Evolutionary conservation across 768 basidiomycete genomes (phyloP).

Genomic region (Amanita muscaria): DNA sequence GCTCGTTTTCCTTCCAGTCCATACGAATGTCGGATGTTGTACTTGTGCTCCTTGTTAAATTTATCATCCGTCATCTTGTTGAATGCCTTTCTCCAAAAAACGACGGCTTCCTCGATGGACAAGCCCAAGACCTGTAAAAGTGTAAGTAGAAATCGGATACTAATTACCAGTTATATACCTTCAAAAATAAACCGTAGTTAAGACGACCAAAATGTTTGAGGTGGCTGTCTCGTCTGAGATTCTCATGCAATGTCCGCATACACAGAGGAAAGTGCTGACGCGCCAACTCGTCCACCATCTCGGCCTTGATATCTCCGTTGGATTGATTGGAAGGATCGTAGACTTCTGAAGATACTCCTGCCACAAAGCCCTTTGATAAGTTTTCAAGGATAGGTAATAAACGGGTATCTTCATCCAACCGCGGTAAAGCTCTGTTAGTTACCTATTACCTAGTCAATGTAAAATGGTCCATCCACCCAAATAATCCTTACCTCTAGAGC

Average conservation of each 20-base stretch:
- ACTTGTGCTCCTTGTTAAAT: slow-evolving; percentile 96
- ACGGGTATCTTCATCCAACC: slow-evolving; percentile 91
- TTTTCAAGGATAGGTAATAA: slow-evolving; percentile 84
- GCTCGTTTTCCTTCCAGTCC: slow-evolving; percentile 92
- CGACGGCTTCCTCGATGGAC: slow-evolving; percentile 87
- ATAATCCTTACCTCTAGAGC: slow-evolving; percentile 58
- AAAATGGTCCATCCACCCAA: neutral
- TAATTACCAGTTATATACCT: slow-evolving; percentile 41
- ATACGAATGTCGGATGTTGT: slow-evolving; percentile 93
- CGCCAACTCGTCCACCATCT: slow-evolving; percentile 87
- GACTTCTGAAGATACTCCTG: slow-evolving; percentile 86
- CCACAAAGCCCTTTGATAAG: slow-evolving; percentile 88
- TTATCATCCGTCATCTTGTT: slow-evolving; percentile 78
- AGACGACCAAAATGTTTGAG: slow-evolving; percentile 88
- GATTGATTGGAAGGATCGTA: slow-evolving; percentile 40
- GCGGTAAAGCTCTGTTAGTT: slow-evolving; percentile 80
- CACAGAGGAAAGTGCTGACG: slow-evolving; percentile 90
- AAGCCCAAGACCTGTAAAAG: slow-evolving; percentile 75
- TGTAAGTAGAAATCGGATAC: neutral
- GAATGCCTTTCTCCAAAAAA: slow-evolving; percentile 91
- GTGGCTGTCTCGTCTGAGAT: slow-evolving; percentile 67
- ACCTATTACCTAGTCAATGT: slow-evolving; percentile 32
- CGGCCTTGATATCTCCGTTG: slow-evolving; percentile 71
- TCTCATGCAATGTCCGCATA: slow-evolving; percentile 87
- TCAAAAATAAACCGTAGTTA: slow-evolving; percentile 90